Evolutionary conservation across 2,329 filamentous ascomycete genomes (phyloP), one percentile per base, ranked within the genome.

Genomic region (Hypoxylon sp.): DNA sequence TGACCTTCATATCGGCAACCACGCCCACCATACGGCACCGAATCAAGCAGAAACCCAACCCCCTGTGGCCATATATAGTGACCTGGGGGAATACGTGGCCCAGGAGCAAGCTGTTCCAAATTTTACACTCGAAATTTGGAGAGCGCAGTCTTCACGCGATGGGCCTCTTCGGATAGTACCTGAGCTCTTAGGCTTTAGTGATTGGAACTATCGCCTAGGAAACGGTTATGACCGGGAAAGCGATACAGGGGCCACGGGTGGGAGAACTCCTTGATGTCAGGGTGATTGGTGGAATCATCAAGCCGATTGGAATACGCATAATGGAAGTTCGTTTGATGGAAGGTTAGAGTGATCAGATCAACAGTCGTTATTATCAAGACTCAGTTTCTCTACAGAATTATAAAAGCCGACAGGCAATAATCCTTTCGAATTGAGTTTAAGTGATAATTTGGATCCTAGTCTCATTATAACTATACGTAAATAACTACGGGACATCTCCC

Each of bases 121-220:
- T 31, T 33, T 60, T 35, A n/a, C 64, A 6, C 37, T 68, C 6
- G 42, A 62, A 30, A 1, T 3, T 10, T 70, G 68, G 68, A 27
- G 2, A n/a, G 30, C 57, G 6, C 37, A 68, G 42, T 40, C 60
- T 22, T n/a, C 42, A 17, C 13, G 40, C 3, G 64, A 68, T 6
- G 68, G 49, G 1, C 57, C 64, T 42, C 40, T 68, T 22, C 48
- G 14, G 14, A 2, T 68, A 14, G 31, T 68, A 30, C 64, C 64
- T 20, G 56, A 59, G 6, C 37, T 64, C 8, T 17, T 6, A 7
- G 10, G 20, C 27, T 37, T 27, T 13, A 10, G 1, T 7, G 14
- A 33, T 51, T 44, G 35, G 14, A 6, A 17, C 11, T 27, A 27
- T 48, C 14, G 20, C 2, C 10, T n/a, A 13, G 25, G 6, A 10